Evolutionary conservation across 345 rosid genomes (phyloP).

Genomic region (Cardamine occulta): DNA sequence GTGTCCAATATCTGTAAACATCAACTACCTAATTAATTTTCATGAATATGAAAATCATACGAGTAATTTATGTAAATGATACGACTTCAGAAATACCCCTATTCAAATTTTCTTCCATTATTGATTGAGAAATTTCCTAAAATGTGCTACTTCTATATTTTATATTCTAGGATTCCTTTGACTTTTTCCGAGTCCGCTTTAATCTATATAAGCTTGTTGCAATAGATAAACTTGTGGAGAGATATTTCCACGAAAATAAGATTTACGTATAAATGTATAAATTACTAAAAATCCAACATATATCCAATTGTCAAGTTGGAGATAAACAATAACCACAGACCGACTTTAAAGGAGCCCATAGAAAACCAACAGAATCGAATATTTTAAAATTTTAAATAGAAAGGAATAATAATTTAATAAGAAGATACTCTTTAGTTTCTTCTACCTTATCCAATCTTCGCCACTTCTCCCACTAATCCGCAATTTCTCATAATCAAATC

Average conservation of each 20-base stretch:
- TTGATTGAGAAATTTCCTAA: not conserved
- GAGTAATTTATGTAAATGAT: not conserved
- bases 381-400: not conserved
- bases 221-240: not conserved
- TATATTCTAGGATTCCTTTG: not conserved
- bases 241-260: not conserved
- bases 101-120: not conserved
- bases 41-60: constrained; percentile 15
- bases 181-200: not conserved
- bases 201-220: not conserved
- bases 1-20: not conserved
- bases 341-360: constrained; percentile 27
- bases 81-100: not conserved
- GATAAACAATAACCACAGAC: constrained; percentile 21
- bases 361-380: constrained; percentile 37
- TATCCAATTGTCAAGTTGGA: constrained; percentile 24
- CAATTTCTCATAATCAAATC: constrained; percentile 8
- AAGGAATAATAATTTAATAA: not conserved
- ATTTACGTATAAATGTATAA: not conserved
- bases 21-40: constrained; percentile 24
- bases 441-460: constrained; percentile 41
- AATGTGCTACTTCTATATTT: not conserved
- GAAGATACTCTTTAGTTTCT: constrained; percentile 26
- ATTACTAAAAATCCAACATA: not conserved
- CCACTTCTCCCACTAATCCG: constrained; percentile 41